Evolutionary conservation across 345 rosid genomes (phyloP), one percentile per base, ranked within the genome.

Genomic region (Diplotaxis tenuifolia): DNA sequence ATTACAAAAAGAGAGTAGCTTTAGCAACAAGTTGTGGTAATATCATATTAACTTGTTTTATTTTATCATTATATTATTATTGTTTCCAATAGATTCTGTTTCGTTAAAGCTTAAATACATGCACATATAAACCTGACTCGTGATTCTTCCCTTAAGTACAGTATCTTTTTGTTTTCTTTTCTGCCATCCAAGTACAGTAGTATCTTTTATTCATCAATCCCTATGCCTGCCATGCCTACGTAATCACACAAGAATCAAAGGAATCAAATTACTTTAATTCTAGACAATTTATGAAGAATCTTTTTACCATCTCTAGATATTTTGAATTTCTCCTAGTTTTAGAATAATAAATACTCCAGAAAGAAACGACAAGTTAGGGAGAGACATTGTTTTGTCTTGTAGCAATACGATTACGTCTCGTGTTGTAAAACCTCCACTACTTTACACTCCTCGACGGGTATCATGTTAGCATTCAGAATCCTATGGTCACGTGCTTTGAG

Each of bases 391-490:
- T 69, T 70, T 70, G 67, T 70, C 62, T 62, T 65, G 67, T 64
- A 64, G 65, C 50, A 16, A 38, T 40, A 56, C 56, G 63, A 58
- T 75, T 61, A 36, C 60, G 61, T 55, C 32, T 68, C 65, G 81
- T 81, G 79, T 79, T 58, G 69, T 78, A 38, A 49, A 9, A 57
- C 83, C 67, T 68, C 47, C 65, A 65, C 80, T 66, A 65, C 65
- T 70, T 76, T 70, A 40, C 79, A 40, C 77, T 73, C 76, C 70
- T 65, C 20, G 77, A 55, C 75, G 40, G 38, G 75, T 50, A 70
- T 66, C 54, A 64, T 27, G 42, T 45, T 65, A 59, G 21, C 23
- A 23, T 15, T 57, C 4, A 52, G 38, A 64, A 50, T 59, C 55
- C 67, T 59, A 31, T 20, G 15, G 66, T 18, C 75, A 70, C 69